phyloP scores from a whole-genome alignment of 2,329 filamentous ascomycete genomes.

The Stachybotrys chartarum region DNA sequence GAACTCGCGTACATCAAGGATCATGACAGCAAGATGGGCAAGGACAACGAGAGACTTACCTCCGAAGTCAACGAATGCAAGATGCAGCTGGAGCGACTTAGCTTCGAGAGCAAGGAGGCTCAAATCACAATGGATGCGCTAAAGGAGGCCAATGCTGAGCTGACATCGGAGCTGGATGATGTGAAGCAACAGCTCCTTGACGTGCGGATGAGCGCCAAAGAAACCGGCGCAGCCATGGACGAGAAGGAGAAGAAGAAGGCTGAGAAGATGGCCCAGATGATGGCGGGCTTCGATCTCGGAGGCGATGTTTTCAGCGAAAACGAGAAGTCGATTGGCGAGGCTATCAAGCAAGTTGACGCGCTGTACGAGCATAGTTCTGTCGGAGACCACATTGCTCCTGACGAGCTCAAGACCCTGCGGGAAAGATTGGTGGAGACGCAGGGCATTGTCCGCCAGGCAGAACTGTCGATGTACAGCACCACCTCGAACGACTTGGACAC shows the following conservation, averaged over 20 bases:
- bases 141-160: slow-evolving; percentile 90
- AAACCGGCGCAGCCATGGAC: slow-evolving; percentile 80
- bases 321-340: slow-evolving; percentile 74
- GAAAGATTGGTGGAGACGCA: slow-evolving; percentile 81
- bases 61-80: slow-evolving; percentile 86
- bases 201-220: slow-evolving; percentile 93
- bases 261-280: slow-evolving; percentile 99
- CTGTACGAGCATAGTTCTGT: slow-evolving; percentile 69
- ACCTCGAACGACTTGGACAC: slow-evolving; percentile 57
- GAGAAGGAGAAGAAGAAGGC: slow-evolving; percentile 99
- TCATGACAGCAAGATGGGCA: slow-evolving; percentile 72
- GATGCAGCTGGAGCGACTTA: slow-evolving; percentile 93
- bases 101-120: slow-evolving; percentile 94
- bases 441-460: slow-evolving; percentile 85
- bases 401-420: slow-evolving; percentile 72
- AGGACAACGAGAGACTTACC: slow-evolving; percentile 82
- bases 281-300: slow-evolving; percentile 95
- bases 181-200: slow-evolving; percentile 94
- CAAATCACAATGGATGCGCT: slow-evolving; percentile 96
- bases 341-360: slow-evolving; percentile 75
- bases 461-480: slow-evolving; percentile 71
- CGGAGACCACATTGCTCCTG: slow-evolving; percentile 73
- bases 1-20: slow-evolving; percentile 83
- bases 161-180: slow-evolving; percentile 87
- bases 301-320: slow-evolving; percentile 91